Conservation (phyloP, 176 grass and related monocot genomes). For the Tillandsia leiboldiana region DNA sequence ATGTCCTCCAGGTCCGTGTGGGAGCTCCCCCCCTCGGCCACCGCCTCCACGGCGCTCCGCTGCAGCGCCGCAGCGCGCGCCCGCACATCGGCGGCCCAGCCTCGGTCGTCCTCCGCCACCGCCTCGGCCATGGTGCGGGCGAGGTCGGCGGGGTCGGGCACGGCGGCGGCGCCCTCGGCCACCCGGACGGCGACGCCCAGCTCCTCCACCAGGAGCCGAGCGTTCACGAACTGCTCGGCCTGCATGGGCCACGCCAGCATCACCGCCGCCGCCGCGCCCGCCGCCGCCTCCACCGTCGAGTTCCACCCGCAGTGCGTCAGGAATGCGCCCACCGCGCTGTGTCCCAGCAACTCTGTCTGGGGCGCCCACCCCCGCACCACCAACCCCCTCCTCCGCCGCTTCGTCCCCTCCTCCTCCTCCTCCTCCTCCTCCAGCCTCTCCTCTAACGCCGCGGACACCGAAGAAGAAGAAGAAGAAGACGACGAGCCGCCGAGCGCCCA, state of each 20-base stretch:
- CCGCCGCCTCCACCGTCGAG: constrained; percentile 34
- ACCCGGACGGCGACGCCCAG: constrained; percentile 16
- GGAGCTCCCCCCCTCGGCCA: constrained; percentile 22
- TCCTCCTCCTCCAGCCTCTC: constrained; percentile 24
- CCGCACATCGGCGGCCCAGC: not conserved
- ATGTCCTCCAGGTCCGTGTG: no score
- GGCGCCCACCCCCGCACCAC: constrained; percentile 31
- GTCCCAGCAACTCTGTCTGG: constrained; percentile 28
- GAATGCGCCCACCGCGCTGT: constrained; percentile 27
- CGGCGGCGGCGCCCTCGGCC: constrained; percentile 13
- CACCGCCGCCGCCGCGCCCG: constrained; percentile 3
- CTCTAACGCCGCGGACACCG: not conserved
- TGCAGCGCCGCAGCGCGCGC: constrained; percentile 21
- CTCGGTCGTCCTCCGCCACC: constrained; percentile 3
- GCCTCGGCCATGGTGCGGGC: constrained; percentile 22
- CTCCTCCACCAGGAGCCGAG: constrained; percentile 18
- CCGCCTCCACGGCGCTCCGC: constrained; percentile 12
- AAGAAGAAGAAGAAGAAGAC: no score
- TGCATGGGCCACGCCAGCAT: constrained; percentile 30
- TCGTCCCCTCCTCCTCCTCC: not conserved
- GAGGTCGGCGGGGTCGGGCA: constrained; percentile 25
- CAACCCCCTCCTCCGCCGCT: not conserved
- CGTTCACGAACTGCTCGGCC: constrained; percentile 30
- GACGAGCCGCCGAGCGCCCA: constrained; percentile 6
- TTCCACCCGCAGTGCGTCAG: constrained; percentile 46